A percentile compares a stretch with the other conserved stretches of the same genome.
phyloP scores from a whole-genome alignment of 208 protist species.

The Leishmania major region DNA sequence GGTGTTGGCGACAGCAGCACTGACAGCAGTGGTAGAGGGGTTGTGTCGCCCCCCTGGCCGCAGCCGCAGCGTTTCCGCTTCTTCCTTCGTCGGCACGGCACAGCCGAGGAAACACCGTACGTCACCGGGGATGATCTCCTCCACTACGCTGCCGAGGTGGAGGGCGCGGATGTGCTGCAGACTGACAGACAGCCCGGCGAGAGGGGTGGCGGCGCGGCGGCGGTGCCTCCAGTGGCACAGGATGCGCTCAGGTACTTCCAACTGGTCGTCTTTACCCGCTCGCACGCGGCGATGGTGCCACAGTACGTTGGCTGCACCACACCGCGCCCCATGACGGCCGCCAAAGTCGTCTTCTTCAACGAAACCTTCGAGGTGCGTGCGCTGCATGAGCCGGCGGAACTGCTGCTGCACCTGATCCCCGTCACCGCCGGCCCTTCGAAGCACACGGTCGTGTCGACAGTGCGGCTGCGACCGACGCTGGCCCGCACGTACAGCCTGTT shows the following conservation, averaged over 20 bases:
- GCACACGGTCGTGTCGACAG: slow-evolving; percentile 55
- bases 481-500: slow-evolving; percentile 55
- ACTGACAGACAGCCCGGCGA: background rate
- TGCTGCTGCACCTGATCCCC: slow-evolving; percentile 80
- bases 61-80: slow-evolving; percentile 42
- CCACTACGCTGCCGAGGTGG: slow-evolving; percentile 58
- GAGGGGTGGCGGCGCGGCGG: background rate
- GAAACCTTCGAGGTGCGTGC: slow-evolving; percentile 84
- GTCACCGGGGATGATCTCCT: slow-evolving; percentile 45
- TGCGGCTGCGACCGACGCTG: slow-evolving; percentile 56
- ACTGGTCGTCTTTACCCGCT: slow-evolving; percentile 71
- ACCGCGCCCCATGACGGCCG: slow-evolving; percentile 53
- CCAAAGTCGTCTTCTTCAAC: slow-evolving; percentile 70
- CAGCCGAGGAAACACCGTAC: slow-evolving; percentile 33
- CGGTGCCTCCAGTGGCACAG: background rate
- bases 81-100: slow-evolving; percentile 43
- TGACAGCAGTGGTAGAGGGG: background rate
- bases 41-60: background rate
- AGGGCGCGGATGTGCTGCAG: slow-evolving; percentile 40
- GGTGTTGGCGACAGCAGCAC: background rate
- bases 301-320: slow-evolving; percentile 78
- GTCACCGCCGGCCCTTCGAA: slow-evolving; percentile 31
- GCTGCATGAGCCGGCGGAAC: slow-evolving; percentile 65
- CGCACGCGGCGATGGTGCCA: slow-evolving; percentile 48
- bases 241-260: slow-evolving; percentile 51